Conservation (phyloP, 2,329 filamentous ascomycete species). For the Erysiphe pulchra region DNA sequence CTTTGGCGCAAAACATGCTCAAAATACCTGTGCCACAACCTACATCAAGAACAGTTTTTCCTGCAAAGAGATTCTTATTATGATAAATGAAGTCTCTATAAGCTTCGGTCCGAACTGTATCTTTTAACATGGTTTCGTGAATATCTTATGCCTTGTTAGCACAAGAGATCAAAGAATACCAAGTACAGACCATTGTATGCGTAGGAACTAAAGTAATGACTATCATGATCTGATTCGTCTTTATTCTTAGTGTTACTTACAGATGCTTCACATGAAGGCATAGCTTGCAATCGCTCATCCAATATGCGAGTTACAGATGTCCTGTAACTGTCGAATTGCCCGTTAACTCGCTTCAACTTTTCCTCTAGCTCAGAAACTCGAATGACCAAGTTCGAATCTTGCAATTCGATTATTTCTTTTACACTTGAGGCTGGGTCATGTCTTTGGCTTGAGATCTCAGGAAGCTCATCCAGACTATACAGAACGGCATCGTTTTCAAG, state of each 20-base stretch:
- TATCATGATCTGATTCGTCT: conserved; percentile 24
- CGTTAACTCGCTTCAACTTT: conserved; percentile 15
- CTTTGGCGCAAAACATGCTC: conserved; percentile 82
- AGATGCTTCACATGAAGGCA: not conserved
- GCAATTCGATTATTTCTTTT: conserved; percentile 8
- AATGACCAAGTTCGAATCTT: conserved; percentile 8
- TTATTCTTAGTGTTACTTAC: conserved; percentile 9
- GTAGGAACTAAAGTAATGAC: conserved; percentile 38
- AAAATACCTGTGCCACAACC: conserved; percentile 73
- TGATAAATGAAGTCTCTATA: conserved; percentile 91
- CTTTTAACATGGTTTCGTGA: conserved; percentile 89
- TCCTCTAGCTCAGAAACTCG: conserved; percentile 16
- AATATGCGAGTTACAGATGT: conserved; percentile 16
- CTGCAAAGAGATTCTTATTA: conserved; percentile 67
- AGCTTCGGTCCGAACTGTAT: conserved; percentile 63
- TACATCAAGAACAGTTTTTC: conserved; percentile 73
- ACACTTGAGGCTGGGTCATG: conserved; percentile 10
- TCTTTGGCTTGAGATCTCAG: conserved; percentile 16
- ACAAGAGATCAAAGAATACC: not conserved
- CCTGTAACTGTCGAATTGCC: conserved; percentile 17
- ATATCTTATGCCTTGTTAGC: conserved; percentile 32
- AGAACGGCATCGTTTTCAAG: conserved; percentile 76
- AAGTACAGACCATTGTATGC: conserved; percentile 31
- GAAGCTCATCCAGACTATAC: conserved; percentile 63
- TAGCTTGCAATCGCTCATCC: conserved; percentile 16